Evolutionary conservation across 805 yeast genomes (phyloP), one percentile per base, ranked within the genome.

Genomic region (Saturnispora kantuleensis): DNA sequence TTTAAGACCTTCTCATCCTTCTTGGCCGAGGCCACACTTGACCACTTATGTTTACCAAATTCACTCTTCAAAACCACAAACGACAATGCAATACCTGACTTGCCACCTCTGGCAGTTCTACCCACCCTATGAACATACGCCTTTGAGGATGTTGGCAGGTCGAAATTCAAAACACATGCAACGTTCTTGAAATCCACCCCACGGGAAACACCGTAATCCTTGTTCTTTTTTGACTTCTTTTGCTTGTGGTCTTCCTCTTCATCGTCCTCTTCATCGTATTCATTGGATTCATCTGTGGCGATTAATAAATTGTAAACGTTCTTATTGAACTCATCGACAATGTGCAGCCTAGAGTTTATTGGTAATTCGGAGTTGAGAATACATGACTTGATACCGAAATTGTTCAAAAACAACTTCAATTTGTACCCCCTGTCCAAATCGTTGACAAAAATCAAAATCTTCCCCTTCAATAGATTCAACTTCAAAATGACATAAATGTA

Each of bases 181-280:
- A 93, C 97, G 56, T 93, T 90, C 56, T 76, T 81, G 71, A 93
- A 93, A 65, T 93, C 98, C 34, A 93, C 94, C 58, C 98, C 98
- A 63, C 98, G 77, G 21, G 96, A 84, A 35, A 89, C 97, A 51
- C 97, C 95, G 59, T 83, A 93, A 55, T 93, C 97, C 49, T 69
- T 72, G 3, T 39, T 7, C 47, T 73, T 70, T 5, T 57, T 50
- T 41, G 52, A 52, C 9, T 44, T 26, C 21, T 57, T 55, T 47
- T 12, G 21, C 7, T 74, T 69, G 48, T 70, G 47, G 26, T 52
- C 42, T 6, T 46, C 40, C 21, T 46, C 35, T 13, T 51, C 57
- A 31, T 58, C 57, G 8, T 54, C 55, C 5, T 57, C 62, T 17
- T 62, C 70, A 10, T 76, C 71, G 49, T 71, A 67, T 49, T 79